Evolutionary conservation across 305 asterid species (phyloP), one percentile per base, ranked within the genome.

Genomic region (Fraxinus albicans): DNA sequence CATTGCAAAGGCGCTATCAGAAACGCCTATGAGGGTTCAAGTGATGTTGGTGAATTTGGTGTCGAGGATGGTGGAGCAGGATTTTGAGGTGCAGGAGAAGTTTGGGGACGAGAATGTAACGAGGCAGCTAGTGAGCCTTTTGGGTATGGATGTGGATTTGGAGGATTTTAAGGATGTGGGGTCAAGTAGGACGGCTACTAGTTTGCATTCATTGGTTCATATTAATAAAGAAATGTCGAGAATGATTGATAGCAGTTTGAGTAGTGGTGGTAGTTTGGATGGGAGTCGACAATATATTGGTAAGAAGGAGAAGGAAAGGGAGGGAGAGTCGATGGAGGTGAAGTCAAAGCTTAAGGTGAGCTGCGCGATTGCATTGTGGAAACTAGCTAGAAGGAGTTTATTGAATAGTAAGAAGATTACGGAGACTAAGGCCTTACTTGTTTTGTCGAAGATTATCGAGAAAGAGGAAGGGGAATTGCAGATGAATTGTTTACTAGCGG

Each of bases 101-200:
- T 93, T 93, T 12, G 96, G 96, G 82, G 90, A 85, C 82, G 91
- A 91, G 89, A 93, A 92, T 65, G 89, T 91, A 79, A 86, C 91
- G 2, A 81, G 93, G 82, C 92, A 90, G 0, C 35, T 93, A 25
- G 96, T 93, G 4, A 78, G 83, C 3, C 90, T 90, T 55, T 79
- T 92, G 53, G 89, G 91, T 0, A 85, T 87, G 89, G 93, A 92
- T 79, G 90, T 90, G 31, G 86, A 81, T 77, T 80, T 89, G 65
- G 92, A 84, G 12, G 94, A 89, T 73, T 83, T 83, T 34, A 85
- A 72, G 29, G 90, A 89, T 21, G 65, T 65, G 10, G 88, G 53
- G 73, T 70, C 86, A 1, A 83, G 33, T 9, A 90, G 79, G 78
- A 63, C 81, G 2, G 75, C 69, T 0, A 80, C 80, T 2, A 88